phyloP scores from a whole-genome alignment of 2,329 filamentous ascomycete species.

The Xylariaceae sp. region DNA sequence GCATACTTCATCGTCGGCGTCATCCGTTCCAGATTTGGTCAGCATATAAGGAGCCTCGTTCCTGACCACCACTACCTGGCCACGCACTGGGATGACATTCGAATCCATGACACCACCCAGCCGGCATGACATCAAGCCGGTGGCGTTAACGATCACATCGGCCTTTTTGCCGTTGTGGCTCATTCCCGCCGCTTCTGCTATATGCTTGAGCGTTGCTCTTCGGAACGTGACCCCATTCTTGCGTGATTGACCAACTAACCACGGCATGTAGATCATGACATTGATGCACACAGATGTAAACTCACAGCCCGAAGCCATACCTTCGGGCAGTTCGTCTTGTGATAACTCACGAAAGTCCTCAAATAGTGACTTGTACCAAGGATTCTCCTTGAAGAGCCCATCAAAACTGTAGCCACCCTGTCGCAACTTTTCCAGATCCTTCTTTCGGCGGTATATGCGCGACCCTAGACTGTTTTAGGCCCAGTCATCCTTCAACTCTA shows the following conservation, averaged over 20 bases:
- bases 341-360: conserved; percentile 65
- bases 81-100: conserved; percentile 69
- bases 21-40: conserved; percentile 66
- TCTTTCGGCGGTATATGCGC: conserved; percentile 51
- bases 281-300: conserved; percentile 93
- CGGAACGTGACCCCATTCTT: conserved; percentile 66
- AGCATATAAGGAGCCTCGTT: conserved; percentile 72
- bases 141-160: conserved; percentile 78
- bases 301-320: conserved; percentile 65
- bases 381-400: conserved; percentile 60
- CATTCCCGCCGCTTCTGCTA: conserved; percentile 61
- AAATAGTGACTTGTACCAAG: conserved; percentile 70
- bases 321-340: conserved; percentile 54
- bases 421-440: conserved; percentile 46
- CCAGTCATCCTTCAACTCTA: no score
- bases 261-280: conserved; percentile 80
- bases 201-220: conserved; percentile 61
- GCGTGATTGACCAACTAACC: conserved; percentile 76
- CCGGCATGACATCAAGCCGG: conserved; percentile 68
- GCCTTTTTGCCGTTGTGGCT: conserved; percentile 55
- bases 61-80: conserved; percentile 78
- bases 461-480: conserved; percentile 41
- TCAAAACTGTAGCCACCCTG: conserved; percentile 54
- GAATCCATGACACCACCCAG: conserved; percentile 79
- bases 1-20: conserved; percentile 65